phyloP scores from a whole-genome alignment of 1,284 basidiomycete species.

The Porogramme epimiltina region DNA sequence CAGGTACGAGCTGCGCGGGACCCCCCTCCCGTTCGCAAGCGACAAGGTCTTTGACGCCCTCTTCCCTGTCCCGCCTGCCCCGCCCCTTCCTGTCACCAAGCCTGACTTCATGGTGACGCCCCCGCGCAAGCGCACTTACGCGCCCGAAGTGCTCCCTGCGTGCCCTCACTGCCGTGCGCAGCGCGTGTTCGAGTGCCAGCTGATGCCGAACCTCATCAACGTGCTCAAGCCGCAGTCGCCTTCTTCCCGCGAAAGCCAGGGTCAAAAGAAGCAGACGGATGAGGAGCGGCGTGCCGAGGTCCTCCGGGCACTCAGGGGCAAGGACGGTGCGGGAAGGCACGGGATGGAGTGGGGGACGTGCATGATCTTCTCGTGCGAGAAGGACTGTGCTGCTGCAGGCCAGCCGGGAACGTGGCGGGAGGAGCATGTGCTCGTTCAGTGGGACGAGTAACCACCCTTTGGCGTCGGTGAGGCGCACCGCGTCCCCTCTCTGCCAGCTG shows the following conservation, averaged over 20 bases:
- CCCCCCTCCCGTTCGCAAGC: slow-evolving; percentile 72
- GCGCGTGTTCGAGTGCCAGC: slow-evolving; percentile 80
- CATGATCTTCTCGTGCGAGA: slow-evolving; percentile 77
- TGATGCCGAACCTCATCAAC: slow-evolving; percentile 87
- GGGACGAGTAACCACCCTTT: slow-evolving; percentile 46
- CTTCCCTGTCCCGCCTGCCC: slow-evolving; percentile 58
- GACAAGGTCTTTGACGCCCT: slow-evolving; percentile 68
- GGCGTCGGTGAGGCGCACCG: too few relatives aligned
- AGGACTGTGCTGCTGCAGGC: slow-evolving; percentile 63
- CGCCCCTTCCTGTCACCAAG: slow-evolving; percentile 54
- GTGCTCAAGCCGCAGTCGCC: slow-evolving; percentile 52
- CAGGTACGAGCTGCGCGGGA: slow-evolving; percentile 78
- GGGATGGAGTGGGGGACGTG: slow-evolving; percentile 88
- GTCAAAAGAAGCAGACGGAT: slow-evolving; percentile 46
- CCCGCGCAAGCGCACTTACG: slow-evolving; percentile 49
- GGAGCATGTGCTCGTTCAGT: slow-evolving; percentile 73
- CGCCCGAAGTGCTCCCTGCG: slow-evolving; percentile 45
- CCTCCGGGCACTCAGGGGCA: slow-evolving; percentile 50
- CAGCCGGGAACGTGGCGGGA: slow-evolving; percentile 62
- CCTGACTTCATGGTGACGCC: slow-evolving; percentile 57
- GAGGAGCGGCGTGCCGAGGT: slow-evolving; percentile 61
- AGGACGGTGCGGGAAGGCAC: slow-evolving; percentile 38
- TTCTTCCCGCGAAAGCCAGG: slow-evolving; percentile 10
- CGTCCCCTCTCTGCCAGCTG: too few relatives aligned
- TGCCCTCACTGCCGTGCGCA: slow-evolving; percentile 63